Base-by-base conservation (phyloP, 208 protist species). In the Lotmaria passim region DNA sequence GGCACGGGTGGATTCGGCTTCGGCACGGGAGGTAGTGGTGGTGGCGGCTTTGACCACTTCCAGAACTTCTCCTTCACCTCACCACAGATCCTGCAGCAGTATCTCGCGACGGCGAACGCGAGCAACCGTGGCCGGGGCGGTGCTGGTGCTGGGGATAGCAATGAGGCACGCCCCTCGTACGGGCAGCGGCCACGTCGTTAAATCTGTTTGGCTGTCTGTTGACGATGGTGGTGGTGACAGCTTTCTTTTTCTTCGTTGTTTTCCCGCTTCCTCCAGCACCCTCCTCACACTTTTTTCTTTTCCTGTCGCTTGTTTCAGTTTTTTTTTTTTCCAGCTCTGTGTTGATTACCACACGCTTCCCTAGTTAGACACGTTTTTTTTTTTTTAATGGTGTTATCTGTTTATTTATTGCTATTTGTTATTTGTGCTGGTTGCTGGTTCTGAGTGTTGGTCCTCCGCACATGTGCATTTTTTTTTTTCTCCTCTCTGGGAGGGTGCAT, bases 41-140 rank as follows among this genome's bases (percentile, higher is more conserved):
- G 36, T 5, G 59, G 69, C 30, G 71, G 62, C 5, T 43, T 79
- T 8, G 79, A 83, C 21, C 74, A 83, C 65, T 83, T 80, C 28
- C 73, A 80, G 36, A 83, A 83, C 63, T 83, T 83, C 41, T 83
- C 79, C 28, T 83, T 83, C 51, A 77, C 73, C 6, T 75, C 74
- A 15, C 71, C 66, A 19, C 73, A 69, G 57, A 64, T 74, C 39
- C 23, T 72, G 41, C 60, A 73, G 58, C 68, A 81, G 48, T 76
- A 73, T 41, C 63, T 77, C 30, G 46, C 71, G 31, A 53, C 63
- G 15, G 28, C 60, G 30, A 19, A 24, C 47, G 74, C 21, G 1
- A 38, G 24, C 41, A 33, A 10, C 19, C 26, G 30, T 33, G 21
- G 51, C 43, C 48, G 23, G 12, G 39, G 41, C 26, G 61, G 39